Evolutionary conservation across 2,329 filamentous ascomycete species (phyloP).

Genomic region (Colletotrichum kahawae): DNA sequence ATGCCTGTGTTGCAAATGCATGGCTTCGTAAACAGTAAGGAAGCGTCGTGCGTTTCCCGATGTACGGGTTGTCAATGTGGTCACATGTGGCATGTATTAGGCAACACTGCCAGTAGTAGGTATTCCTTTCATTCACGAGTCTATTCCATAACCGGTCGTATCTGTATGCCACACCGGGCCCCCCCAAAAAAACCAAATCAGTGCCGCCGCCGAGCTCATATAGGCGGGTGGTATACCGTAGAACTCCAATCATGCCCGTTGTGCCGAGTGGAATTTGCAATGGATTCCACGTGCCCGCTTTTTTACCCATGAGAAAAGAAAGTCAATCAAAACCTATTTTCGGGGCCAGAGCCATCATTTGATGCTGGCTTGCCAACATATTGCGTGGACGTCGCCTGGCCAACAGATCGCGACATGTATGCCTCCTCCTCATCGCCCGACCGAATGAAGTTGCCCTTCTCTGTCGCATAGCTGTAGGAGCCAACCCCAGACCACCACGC

Average conservation of each 20-base stretch:
- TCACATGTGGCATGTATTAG: neutral
- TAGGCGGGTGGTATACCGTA: constrained; percentile 19
- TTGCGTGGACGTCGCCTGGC: constrained; percentile 8
- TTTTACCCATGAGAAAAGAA: neutral
- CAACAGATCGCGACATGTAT: neutral
- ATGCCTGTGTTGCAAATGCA: neutral
- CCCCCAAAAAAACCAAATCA: neutral
- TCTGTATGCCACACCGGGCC: constrained; percentile 1
- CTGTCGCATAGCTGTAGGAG: constrained; percentile 59
- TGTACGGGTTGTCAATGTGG: neutral
- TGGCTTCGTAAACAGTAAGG: neutral
- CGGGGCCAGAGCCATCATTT: constrained; percentile 1
- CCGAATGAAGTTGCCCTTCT: constrained; percentile 34
- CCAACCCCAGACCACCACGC: constrained; percentile 82
- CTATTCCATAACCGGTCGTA: constrained; percentile 13
- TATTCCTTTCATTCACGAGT: neutral
- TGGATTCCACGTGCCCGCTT: neutral
- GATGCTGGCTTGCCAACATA: constrained; percentile 7
- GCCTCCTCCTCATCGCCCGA: constrained; percentile 35
- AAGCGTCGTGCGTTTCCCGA: neutral
- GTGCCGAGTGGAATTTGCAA: neutral
- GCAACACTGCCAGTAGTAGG: neutral
- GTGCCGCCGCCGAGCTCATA: neutral
- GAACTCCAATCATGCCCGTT: constrained; percentile 17
- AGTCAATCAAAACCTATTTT: constrained; percentile 3